phyloP scores from a whole-genome alignment of 495 filamentous ascomycete genomes.

The Penicillium daleae region DNA sequence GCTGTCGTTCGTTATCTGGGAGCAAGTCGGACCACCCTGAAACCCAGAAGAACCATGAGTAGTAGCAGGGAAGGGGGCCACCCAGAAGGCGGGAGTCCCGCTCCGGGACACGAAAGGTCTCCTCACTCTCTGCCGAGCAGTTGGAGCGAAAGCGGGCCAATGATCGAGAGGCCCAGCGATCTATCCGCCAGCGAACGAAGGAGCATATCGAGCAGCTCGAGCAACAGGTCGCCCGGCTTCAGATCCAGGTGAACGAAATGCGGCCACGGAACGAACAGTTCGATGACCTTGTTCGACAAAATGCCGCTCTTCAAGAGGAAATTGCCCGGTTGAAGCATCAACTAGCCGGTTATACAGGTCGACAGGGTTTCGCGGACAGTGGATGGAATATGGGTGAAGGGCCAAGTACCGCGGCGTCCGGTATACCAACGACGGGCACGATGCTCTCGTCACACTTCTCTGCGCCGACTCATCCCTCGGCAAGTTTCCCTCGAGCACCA shows the following conservation, averaged over 20 bases:
- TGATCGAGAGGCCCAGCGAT: conserved; percentile 65
- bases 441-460: conserved; percentile 22
- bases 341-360: conserved; percentile 30
- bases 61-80: conserved; percentile 19
- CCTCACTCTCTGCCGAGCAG: conserved; percentile 60
- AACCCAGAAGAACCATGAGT: conserved; percentile 21
- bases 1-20: conserved; percentile 2
- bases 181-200: conserved; percentile 63
- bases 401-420: conserved; percentile 1
- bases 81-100: conserved; percentile 52
- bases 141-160: conserved; percentile 66
- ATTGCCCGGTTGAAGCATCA: conserved; percentile 48
- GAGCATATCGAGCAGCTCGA: conserved; percentile 63
- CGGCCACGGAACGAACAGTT: conserved; percentile 50
- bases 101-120: conserved; percentile 62
- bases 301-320: conserved; percentile 59
- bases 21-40: conserved; percentile 11
- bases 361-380: conserved; percentile 11
- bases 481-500: conserved; percentile 16
- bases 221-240: conserved; percentile 49
- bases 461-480: conserved; percentile 14
- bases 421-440: conserved; percentile 13
- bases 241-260: conserved; percentile 55
- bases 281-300: conserved; percentile 54
- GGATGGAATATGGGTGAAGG: conserved; percentile 22